Conservation (phyloP, 257 asterid genomes). For the Solanum habrochaites region DNA sequence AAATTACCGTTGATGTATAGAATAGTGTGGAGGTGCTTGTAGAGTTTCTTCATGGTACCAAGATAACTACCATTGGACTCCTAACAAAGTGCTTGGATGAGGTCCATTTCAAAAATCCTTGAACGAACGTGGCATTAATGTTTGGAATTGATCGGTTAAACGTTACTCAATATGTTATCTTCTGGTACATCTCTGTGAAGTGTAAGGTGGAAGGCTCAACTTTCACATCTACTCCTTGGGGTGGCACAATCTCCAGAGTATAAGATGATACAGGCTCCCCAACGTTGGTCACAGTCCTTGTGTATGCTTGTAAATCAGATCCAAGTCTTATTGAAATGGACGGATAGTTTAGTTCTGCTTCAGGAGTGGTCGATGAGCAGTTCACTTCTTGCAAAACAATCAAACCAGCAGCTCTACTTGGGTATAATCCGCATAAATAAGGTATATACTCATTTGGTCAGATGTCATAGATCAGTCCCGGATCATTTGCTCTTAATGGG, state of each 20-base stretch:
- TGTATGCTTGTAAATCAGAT: background rate
- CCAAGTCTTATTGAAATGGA: conserved; percentile 14
- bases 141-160: background rate
- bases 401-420: background rate
- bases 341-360: conserved; percentile 31
- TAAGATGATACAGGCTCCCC: conserved; percentile 17
- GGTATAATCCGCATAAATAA: conserved; percentile 16
- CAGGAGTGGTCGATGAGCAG: conserved; percentile 6
- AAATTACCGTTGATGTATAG: background rate
- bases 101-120: conserved; percentile 21
- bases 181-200: conserved; percentile 2
- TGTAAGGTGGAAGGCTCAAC: conserved; percentile 5
- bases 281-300: conserved; percentile 35
- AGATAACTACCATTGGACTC: conserved; percentile 13
- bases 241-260: background rate
- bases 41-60: background rate
- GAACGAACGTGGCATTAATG: background rate
- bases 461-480: conserved; percentile 25
- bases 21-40: background rate
- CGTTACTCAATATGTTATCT: background rate
- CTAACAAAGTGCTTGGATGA: conserved; percentile 10
- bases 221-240: conserved; percentile 5
- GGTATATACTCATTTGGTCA: conserved; percentile 8
- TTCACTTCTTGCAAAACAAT: background rate
- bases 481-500: conserved; percentile 17